These are phyloP conservation scores for Solanum gandarillasii DNA, from an alignment of 257 asterid genomes.

Conservation along the genomic window DNA sequence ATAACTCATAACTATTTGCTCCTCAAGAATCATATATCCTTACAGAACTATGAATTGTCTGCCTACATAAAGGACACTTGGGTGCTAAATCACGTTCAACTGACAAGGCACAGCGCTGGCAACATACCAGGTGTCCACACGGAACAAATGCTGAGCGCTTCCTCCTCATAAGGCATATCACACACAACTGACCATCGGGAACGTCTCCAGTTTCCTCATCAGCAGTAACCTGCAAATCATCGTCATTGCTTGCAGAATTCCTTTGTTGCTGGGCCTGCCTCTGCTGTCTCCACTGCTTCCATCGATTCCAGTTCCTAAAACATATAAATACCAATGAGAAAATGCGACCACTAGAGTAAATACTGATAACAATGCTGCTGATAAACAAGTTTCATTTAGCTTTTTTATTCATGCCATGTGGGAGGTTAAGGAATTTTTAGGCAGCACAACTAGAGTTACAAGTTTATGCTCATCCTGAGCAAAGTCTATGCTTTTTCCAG, in stretches of 20 bases:
- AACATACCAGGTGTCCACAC: constrained; percentile 88
- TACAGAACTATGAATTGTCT: constrained; percentile 46
- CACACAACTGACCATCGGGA: constrained; percentile 82
- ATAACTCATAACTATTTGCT: not conserved
- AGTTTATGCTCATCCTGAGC: not conserved
- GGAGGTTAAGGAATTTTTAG: not conserved
- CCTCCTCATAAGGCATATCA: constrained; percentile 70
- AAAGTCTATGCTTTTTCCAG: not conserved
- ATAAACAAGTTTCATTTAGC: not conserved
- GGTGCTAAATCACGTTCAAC: constrained; percentile 64
- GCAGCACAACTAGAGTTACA: not conserved
- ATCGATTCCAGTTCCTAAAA: constrained; percentile 67
- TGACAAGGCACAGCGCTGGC: constrained; percentile 69
- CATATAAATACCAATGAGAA: not conserved
- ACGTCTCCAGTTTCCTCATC: constrained; percentile 66
- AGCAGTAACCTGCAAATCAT: constrained; percentile 15
- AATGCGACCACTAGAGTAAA: not conserved
- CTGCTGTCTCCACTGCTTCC: constrained; percentile 63
- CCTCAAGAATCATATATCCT: constrained; percentile 70
- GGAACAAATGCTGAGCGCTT: constrained; percentile 79
- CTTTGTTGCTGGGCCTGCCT: constrained; percentile 31
- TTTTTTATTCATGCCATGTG: not conserved
- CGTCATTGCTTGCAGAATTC: constrained; percentile 15
- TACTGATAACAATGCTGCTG: not conserved
- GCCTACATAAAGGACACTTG: constrained; percentile 88